A percentile compares a stretch with the other conserved stretches of the same genome.
These are phyloP conservation scores for Pisolithus orientalis DNA, from an alignment of 768 basidiomycete genomes.

Conservation along the genomic window DNA sequence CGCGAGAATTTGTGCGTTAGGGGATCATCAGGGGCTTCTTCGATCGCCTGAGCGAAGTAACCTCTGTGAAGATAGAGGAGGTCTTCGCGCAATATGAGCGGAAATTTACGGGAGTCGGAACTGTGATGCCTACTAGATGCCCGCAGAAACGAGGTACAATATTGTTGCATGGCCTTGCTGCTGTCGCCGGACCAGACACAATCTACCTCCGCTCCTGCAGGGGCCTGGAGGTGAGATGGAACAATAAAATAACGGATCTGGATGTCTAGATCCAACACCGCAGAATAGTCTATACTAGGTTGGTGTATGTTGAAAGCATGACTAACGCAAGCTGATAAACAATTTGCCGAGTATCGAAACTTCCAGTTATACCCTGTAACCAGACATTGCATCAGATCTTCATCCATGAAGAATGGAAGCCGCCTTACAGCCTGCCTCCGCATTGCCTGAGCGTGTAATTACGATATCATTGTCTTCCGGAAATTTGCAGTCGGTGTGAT, in stretches of 20 bases:
- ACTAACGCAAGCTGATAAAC: conserved; percentile 37
- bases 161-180: conserved; percentile 30
- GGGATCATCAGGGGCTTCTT: conserved; percentile 51
- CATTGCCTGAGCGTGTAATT: conserved; percentile 27
- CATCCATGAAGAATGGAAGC: neutral
- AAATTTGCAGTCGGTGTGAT: conserved; percentile 46
- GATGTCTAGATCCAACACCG: conserved; percentile 53
- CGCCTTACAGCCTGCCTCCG: conserved; percentile 39
- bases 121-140: conserved; percentile 38
- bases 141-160: conserved; percentile 39
- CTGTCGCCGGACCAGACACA: conserved; percentile 14
- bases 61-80: conserved; percentile 60
- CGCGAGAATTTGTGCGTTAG: conserved; percentile 58
- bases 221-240: conserved; percentile 40
- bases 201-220: conserved; percentile 13
- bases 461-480: conserved; percentile 38
- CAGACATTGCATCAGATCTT: conserved; percentile 10
- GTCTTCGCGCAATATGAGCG: conserved; percentile 28
- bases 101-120: neutral
- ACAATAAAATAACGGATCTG: conserved; percentile 56
- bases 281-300: conserved; percentile 36
- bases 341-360: conserved; percentile 38
- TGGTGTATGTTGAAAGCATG: conserved; percentile 37
- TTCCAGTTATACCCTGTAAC: conserved; percentile 39
- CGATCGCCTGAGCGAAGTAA: conserved; percentile 62